Conservation (phyloP, 768 basidiomycete genomes). For the Termitomyces sp. region DNA sequence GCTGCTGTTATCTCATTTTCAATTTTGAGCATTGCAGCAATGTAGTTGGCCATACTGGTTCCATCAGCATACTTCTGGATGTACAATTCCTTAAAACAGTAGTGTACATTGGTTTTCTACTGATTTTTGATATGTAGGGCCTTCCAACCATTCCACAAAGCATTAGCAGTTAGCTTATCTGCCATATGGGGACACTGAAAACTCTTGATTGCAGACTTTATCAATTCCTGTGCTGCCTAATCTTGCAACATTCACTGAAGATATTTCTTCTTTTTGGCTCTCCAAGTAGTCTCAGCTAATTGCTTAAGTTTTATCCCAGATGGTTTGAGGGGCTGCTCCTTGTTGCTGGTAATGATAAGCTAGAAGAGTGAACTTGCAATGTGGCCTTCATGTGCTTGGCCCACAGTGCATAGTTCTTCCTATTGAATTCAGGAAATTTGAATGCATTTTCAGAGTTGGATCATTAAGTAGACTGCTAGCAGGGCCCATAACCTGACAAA, state of each 20-base stretch:
- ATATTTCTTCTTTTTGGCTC: neutral
- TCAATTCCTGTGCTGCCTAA: neutral
- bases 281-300: neutral
- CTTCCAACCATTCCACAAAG: neutral
- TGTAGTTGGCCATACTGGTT: neutral
- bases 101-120: neutral
- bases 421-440: neutral
- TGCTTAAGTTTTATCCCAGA: neutral
- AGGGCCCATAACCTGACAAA: conserved; percentile 4
- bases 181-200: neutral
- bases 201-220: neutral
- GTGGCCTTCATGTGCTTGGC: neutral
- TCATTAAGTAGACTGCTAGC: neutral
- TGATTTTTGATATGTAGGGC: too few relatives aligned
- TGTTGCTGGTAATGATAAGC: neutral
- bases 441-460: neutral
- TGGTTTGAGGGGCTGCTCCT: neutral
- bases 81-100: neutral
- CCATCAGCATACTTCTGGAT: neutral
- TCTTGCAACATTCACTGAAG: neutral
- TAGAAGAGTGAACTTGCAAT: neutral
- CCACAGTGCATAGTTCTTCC: neutral
- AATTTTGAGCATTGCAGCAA: neutral
- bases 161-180: neutral
- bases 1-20: neutral